phyloP scores from a whole-genome alignment of 2,329 filamentous ascomycete genomes.

The Scedosporium apiospermum region DNA sequence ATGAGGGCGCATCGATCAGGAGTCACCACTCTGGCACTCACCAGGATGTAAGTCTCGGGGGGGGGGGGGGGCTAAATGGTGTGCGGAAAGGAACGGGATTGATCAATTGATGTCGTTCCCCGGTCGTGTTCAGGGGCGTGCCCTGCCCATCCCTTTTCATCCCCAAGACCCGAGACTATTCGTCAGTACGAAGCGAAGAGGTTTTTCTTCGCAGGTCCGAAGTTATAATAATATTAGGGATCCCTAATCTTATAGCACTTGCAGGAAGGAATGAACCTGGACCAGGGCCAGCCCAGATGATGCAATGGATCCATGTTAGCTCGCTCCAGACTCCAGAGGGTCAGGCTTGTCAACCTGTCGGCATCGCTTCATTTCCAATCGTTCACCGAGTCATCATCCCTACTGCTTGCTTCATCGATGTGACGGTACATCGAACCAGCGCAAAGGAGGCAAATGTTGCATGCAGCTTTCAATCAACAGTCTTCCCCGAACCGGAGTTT shows the following conservation, averaged over 20 bases:
- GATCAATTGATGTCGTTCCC: no score
- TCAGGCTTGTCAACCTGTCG: neutral
- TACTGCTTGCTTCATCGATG: neutral
- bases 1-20: neutral
- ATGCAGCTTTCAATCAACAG: neutral
- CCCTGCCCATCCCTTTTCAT: no score
- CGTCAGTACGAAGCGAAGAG: no score
- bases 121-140: no score
- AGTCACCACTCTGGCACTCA: no score
- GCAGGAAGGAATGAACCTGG: no score
- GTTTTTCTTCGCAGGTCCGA: no score
- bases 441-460: neutral
- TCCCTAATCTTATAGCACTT: neutral
- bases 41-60: no score
- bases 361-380: neutral
- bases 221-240: no score
- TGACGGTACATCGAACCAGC: neutral
- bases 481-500: neutral
- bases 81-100: no score
- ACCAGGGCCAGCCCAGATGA: neutral
- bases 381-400: neutral
- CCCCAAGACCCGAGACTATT: no score
- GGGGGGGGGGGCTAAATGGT: no score
- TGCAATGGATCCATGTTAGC: neutral
- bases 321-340: neutral